phyloP scores from a whole-genome alignment of 805 yeast species.

The Hanseniaspora thailandica region DNA sequence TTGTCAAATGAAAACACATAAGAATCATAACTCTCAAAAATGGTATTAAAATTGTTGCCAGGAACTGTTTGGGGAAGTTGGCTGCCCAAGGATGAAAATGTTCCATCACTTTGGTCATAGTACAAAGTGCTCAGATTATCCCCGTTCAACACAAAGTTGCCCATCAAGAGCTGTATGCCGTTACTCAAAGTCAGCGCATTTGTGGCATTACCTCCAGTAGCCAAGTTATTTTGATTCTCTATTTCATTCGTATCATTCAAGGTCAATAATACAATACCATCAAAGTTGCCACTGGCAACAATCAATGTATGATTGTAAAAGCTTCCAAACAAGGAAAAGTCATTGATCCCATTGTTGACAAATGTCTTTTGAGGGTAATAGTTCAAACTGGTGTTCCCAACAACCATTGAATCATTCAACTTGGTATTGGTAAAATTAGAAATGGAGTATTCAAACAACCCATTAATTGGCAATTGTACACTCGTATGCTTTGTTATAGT shows the following conservation, averaged over 20 bases:
- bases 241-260: conserved; percentile 21
- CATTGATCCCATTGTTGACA: conserved; percentile 21
- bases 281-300: conserved; percentile 38
- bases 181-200: conserved; percentile 31
- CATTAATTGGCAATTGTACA: conserved; percentile 44
- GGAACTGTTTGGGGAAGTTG: conserved; percentile 14
- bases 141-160: conserved; percentile 18
- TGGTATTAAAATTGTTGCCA: conserved; percentile 19
- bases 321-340: conserved; percentile 33
- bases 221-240: conserved; percentile 14
- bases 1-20: conserved; percentile 21
- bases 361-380: conserved; percentile 29
- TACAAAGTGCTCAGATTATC: conserved; percentile 16
- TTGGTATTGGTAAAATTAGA: conserved; percentile 44
- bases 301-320: conserved; percentile 29
- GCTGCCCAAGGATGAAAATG: conserved; percentile 16
- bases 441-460: conserved; percentile 70
- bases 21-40: conserved; percentile 10
- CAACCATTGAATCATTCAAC: conserved; percentile 23
- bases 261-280: conserved; percentile 31
- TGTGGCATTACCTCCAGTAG: conserved; percentile 20
- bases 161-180: conserved; percentile 18
- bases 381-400: conserved; percentile 42
- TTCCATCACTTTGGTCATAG: conserved; percentile 22
- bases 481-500: conserved; percentile 24